phyloP scores from a whole-genome alignment of 1,139 yeast genomes.

The Debaryomyces nepalensis region DNA sequence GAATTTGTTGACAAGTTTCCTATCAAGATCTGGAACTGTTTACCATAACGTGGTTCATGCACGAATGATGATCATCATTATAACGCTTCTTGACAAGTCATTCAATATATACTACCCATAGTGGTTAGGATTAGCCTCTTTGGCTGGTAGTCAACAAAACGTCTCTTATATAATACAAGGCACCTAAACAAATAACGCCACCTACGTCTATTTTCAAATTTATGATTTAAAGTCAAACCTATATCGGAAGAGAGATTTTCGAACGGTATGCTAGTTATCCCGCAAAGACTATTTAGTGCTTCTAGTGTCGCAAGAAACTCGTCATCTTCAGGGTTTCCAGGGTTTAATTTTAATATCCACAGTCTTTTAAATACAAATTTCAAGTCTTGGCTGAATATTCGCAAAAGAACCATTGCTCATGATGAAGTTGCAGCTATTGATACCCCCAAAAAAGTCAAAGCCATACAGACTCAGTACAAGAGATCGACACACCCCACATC shows the following conservation, averaged over 20 bases:
- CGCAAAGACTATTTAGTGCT: slow-evolving; percentile 5
- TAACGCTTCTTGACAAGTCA: no score
- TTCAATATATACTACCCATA: no score
- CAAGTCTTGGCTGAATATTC: not conserved
- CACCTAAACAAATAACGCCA: not conserved
- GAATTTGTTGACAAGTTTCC: no score
- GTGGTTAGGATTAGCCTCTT: not conserved
- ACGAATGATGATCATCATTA: slow-evolving; percentile 2
- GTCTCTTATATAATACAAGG: not conserved
- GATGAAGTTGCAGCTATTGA: slow-evolving; percentile 2
- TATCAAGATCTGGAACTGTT: not conserved
- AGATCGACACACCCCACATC: slow-evolving; percentile 67
- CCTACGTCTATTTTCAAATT: not conserved
- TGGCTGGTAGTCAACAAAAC: not conserved
- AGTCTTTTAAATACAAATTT: not conserved
- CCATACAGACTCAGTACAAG: slow-evolving; percentile 27
- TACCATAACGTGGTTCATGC: not conserved
- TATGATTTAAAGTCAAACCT: not conserved
- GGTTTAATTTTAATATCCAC: slow-evolving; percentile 7
- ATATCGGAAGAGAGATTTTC: not conserved
- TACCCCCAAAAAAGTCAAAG: not conserved
- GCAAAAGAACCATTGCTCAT: not conserved
- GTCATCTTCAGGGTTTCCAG: slow-evolving; percentile 8
- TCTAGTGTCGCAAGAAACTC: slow-evolving; percentile 4
- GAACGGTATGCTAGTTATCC: slow-evolving; percentile 6